Conservation (phyloP, 164 flowering plant genomes). For the Sedum album region DNA sequence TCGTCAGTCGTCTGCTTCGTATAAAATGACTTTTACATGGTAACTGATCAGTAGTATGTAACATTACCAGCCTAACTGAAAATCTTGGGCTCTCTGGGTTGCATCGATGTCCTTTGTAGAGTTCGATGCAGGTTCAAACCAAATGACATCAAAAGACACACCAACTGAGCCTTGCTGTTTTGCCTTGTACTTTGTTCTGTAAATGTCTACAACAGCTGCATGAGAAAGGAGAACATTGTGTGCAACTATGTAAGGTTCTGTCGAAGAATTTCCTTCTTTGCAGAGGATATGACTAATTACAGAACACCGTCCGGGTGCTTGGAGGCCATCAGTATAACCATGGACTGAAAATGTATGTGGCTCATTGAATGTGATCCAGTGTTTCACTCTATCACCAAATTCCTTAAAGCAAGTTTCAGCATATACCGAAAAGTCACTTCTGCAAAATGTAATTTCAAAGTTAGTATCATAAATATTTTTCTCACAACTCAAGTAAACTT, state of each 20-base stretch:
- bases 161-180: too few species aligned
- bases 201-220: too few species aligned
- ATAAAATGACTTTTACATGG: too few species aligned
- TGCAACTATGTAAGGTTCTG: constrained; percentile 79
- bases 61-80: too few species aligned
- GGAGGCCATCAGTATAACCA: constrained; percentile 79
- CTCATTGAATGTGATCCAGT: constrained; percentile 94
- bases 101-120: too few species aligned
- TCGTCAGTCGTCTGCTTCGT: too few species aligned
- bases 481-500: not conserved
- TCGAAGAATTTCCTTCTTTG: constrained; percentile 66
- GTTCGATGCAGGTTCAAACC: too few species aligned
- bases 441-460: constrained; percentile 14
- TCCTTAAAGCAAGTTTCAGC: constrained; percentile 77
- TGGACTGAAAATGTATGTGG: constrained; percentile 69
- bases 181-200: too few species aligned
- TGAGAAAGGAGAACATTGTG: too few species aligned
- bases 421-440: constrained; percentile 62
- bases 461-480: not conserved
- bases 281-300: constrained; percentile 52
- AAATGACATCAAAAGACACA: too few species aligned
- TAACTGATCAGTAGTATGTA: too few species aligned
- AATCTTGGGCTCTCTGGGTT: too few species aligned
- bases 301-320: constrained; percentile 86
- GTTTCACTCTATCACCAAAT: constrained; percentile 88